Evolutionary conservation across 2,329 filamentous ascomycete genomes (phyloP).

Genomic region (Chaetomium sp.): DNA sequence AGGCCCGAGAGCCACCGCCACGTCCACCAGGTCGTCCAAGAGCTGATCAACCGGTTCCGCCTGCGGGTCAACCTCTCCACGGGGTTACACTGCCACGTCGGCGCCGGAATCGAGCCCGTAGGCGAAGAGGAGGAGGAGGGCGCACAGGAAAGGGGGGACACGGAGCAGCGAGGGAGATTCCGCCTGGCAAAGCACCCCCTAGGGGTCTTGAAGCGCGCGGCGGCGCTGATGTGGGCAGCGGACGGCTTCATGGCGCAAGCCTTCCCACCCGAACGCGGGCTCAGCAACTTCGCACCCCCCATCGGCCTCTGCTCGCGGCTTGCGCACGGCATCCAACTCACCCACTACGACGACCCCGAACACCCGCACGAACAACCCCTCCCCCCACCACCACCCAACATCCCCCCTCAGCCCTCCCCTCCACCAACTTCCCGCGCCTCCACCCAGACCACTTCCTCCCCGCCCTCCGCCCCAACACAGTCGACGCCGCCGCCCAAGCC

Average conservation of each 20-base stretch:
- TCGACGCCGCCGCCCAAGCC: background rate
- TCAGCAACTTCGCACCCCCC: conserved; percentile 33
- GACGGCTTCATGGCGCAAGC: conserved; percentile 25
- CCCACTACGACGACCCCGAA: background rate
- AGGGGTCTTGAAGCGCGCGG: conserved; percentile 18
- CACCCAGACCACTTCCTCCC: background rate
- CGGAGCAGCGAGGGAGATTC: background rate
- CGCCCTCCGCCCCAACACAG: background rate
- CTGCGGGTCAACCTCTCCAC: conserved; percentile 18
- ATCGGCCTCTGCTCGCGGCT: conserved; percentile 35
- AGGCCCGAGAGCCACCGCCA: conserved; percentile 21
- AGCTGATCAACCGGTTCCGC: conserved; percentile 13
- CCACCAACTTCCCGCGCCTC: conserved; percentile 2
- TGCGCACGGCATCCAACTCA: conserved; percentile 24
- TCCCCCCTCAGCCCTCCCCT: conserved; percentile 1
- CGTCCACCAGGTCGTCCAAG: conserved; percentile 14
- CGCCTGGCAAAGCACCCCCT: background rate
- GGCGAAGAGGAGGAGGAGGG: background rate
- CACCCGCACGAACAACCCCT: background rate
- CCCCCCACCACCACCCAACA: too few species aligned
- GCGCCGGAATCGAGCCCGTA: background rate
- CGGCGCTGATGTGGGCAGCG: conserved; percentile 30
- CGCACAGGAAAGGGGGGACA: too few species aligned
- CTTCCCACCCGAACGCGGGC: conserved; percentile 28
- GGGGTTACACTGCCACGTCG: conserved; percentile 28